These are phyloP conservation scores for Sordariomycetes sp. DNA, from an alignment of 2,329 filamentous ascomycete genomes.

Conservation along the genomic window DNA sequence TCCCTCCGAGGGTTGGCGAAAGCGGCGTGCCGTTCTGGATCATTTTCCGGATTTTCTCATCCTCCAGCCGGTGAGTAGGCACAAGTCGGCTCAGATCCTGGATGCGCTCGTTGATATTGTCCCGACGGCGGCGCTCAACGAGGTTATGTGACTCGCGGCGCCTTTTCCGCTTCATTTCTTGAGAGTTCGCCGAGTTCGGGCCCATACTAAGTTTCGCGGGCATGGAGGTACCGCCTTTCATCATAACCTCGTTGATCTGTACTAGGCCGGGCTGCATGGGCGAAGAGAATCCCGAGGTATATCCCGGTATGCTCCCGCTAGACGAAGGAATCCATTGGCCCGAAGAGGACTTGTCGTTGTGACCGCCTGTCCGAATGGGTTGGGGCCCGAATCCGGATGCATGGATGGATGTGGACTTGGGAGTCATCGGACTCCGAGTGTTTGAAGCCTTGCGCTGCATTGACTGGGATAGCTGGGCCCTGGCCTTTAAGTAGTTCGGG, in stretches of 20 bases:
- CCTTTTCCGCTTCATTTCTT: constrained; percentile 86
- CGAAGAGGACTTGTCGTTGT: constrained; percentile 73
- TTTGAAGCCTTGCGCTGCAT: constrained; percentile 65
- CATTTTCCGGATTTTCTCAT: constrained; percentile 93
- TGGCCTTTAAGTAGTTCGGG: constrained; percentile 44
- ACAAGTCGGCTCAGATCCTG: constrained; percentile 92
- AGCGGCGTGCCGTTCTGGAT: constrained; percentile 84
- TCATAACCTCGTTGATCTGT: constrained; percentile 80
- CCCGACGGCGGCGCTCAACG: constrained; percentile 83
- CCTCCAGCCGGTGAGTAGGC: constrained; percentile 81
- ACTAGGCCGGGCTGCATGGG: constrained; percentile 57
- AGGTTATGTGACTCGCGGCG: constrained; percentile 91
- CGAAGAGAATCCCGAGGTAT: constrained; percentile 80
- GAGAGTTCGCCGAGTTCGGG: constrained; percentile 49
- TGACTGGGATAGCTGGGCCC: constrained; percentile 44
- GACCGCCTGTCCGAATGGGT: constrained; percentile 57
- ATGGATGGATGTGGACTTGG: constrained; percentile 68
- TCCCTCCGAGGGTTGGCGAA: constrained; percentile 70
- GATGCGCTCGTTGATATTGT: constrained; percentile 98
- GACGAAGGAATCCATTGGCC: constrained; percentile 84
- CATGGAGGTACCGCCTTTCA: constrained; percentile 78
- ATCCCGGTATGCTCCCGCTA: constrained; percentile 65
- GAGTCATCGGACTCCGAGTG: constrained; percentile 68
- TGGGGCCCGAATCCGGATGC: constrained; percentile 57
- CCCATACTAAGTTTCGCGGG: constrained; percentile 66